These are phyloP conservation scores for Populus ilicifolia DNA, from an alignment of 345 rosid genomes.

Conservation along the genomic window DNA sequence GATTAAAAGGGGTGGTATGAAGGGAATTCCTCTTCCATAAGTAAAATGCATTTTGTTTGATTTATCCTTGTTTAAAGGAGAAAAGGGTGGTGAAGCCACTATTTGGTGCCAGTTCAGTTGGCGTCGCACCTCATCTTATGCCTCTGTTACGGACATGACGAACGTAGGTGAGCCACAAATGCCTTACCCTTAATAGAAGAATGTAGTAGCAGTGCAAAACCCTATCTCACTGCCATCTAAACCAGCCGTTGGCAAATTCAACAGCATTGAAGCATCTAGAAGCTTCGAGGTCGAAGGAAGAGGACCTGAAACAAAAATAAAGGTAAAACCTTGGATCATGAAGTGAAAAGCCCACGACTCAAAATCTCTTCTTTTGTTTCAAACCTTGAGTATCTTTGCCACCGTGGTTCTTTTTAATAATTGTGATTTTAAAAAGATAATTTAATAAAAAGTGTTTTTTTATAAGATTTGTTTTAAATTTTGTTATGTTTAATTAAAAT, in stretches of 20 bases:
- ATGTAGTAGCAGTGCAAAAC: too few relatives aligned
- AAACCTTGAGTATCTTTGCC: background rate
- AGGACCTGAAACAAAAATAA: slow-evolving; percentile 28
- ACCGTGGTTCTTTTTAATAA: rapidly evolving
- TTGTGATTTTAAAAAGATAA: too few relatives aligned
- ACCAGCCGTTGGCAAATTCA: slow-evolving; percentile 46
- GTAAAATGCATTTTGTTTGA: background rate
- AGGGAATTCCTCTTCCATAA: background rate
- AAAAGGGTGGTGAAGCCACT: background rate
- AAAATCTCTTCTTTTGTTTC: background rate
- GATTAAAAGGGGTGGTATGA: background rate
- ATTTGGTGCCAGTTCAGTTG: background rate
- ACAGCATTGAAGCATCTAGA: slow-evolving; percentile 77
- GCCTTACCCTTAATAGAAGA: too few relatives aligned
- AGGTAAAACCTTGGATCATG: background rate
- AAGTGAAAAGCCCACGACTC: background rate
- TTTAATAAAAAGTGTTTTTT: too few relatives aligned
- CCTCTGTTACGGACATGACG: too few relatives aligned
- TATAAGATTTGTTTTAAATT: too few relatives aligned
- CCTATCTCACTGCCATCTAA: slow-evolving; percentile 20
- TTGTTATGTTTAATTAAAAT: too few relatives aligned
- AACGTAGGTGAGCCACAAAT: too few relatives aligned
- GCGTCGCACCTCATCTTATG: background rate
- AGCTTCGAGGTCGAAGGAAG: slow-evolving; percentile 39
- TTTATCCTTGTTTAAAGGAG: background rate